Base-by-base conservation (phyloP, 2,329 filamentous ascomycete species). In the Alternaria solani region DNA sequence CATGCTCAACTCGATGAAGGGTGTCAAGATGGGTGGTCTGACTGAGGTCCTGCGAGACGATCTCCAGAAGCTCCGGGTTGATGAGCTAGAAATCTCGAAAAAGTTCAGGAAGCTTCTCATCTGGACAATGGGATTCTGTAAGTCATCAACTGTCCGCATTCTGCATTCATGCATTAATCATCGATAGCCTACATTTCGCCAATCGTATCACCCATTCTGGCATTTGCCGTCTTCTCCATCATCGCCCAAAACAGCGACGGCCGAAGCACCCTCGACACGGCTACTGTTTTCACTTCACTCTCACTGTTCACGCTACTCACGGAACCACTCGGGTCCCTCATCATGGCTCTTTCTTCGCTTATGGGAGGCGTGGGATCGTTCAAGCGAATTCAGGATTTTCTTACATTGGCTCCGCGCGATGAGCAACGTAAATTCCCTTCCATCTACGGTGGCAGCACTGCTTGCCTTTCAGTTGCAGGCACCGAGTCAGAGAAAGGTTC, bases 301-400 rank as follows among this genome's bases (percentile, higher is more conserved):
- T 82, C 82, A 0, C 77, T 84, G 0, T 82, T 84, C 55, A 77
- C 80, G 0, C 75, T 84, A 7, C 66, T 84, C 3, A 75, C 81
- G 1, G 81, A 84, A 42, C 82, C 82, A 5, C 74, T 84, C 1
- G 66, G 79, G 18, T 79, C 78, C 4, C 70, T 84, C 32, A 81
- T 84, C 8, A 81, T 82, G 78, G 78, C 80, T 8, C 67, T 83
- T 9, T 77, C 80, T 58, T 72, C 77, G 4, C 81, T 83, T 43
- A 77, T 81, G 58, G 80, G 80, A 2, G 79, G 80, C 3, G 72
- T 83, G 1, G 82, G 81, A 6, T 83, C 80, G 8, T 84, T 84
- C 60, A 71, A 73, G 36, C 75, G 82, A 16, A 83, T 84, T 16
- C 81, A 84, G 55, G 75, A 78, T 11, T 84, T 83, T 57, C 67